Conservation (phyloP, 2,329 filamentous ascomycete genomes). For the Colletotrichum nymphaeae region DNA sequence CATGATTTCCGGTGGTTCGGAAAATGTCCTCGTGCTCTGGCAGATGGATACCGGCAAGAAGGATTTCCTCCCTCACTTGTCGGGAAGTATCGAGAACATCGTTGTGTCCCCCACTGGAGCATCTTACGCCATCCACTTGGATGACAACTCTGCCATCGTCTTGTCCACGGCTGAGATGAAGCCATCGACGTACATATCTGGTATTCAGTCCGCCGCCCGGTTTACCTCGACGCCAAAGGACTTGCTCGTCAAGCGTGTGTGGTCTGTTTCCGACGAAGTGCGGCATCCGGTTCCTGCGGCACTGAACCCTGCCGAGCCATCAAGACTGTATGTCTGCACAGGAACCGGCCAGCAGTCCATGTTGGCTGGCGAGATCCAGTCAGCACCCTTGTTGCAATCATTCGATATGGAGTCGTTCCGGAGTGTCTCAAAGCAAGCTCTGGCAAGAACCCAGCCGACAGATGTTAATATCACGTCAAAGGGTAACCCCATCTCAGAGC, state of each 20-base stretch:
- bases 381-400: constrained; percentile 77
- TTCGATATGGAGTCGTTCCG: constrained; percentile 85
- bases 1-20: constrained; percentile 89
- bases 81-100: constrained; percentile 85
- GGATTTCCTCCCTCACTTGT: constrained; percentile 90
- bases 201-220: constrained; percentile 76
- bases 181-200: constrained; percentile 85
- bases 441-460: constrained; percentile 89
- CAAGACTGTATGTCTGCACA: constrained; percentile 76
- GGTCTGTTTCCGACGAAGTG: constrained; percentile 55
- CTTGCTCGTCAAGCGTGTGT: constrained; percentile 63
- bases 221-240: constrained; percentile 63
- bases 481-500: constrained; percentile 78
- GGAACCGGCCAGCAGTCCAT: constrained; percentile 69
- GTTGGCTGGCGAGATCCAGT: constrained; percentile 60
- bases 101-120: constrained; percentile 83
- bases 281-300: constrained; percentile 67
- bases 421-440: constrained; percentile 85
- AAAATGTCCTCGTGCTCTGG: constrained; percentile 92
- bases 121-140: constrained; percentile 85
- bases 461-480: constrained; percentile 81
- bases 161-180: constrained; percentile 90
- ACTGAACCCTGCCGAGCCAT: constrained; percentile 71
- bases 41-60: constrained; percentile 88
- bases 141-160: constrained; percentile 92